Conservation (phyloP, 78 protist species). For the Dictyostelium capitatum region DNA sequence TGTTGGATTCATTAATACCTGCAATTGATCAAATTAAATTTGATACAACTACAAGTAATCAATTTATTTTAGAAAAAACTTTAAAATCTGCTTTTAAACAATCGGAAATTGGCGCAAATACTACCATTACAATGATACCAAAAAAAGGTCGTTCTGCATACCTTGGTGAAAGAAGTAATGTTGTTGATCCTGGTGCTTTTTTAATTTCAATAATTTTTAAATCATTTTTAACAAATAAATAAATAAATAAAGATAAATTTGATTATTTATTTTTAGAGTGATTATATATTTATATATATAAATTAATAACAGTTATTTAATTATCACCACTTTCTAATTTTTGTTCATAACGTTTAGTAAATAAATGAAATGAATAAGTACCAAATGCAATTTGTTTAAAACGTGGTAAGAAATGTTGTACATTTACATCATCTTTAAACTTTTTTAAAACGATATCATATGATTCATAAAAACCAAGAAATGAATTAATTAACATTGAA, state of each 20-base stretch:
- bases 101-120: conserved; percentile 40
- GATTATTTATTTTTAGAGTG: not conserved
- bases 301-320: conserved; percentile 82
- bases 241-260: not conserved
- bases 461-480: no score
- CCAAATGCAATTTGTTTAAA: no score
- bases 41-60: not conserved
- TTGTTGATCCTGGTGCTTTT: conserved; percentile 77
- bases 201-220: conserved; percentile 10
- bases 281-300: not conserved
- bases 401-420: no score
- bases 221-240: not conserved
- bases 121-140: conserved; percentile 43
- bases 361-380: no score
- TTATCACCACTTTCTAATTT: conserved; percentile 67
- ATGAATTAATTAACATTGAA: no score
- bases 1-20: conserved; percentile 80
- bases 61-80: not conserved
- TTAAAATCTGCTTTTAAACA: conserved; percentile 10
- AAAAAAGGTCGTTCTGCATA: conserved; percentile 61
- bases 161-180: conserved; percentile 50
- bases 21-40: conserved; percentile 20
- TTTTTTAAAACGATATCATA: no score
- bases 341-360: no score
- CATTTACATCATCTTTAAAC: no score